Percentiles rank a stretch among this genome's conserved stretches.
phyloP scores from a whole-genome alignment of 2,329 filamentous ascomycete genomes.

The Uncinocarpus reesii region DNA sequence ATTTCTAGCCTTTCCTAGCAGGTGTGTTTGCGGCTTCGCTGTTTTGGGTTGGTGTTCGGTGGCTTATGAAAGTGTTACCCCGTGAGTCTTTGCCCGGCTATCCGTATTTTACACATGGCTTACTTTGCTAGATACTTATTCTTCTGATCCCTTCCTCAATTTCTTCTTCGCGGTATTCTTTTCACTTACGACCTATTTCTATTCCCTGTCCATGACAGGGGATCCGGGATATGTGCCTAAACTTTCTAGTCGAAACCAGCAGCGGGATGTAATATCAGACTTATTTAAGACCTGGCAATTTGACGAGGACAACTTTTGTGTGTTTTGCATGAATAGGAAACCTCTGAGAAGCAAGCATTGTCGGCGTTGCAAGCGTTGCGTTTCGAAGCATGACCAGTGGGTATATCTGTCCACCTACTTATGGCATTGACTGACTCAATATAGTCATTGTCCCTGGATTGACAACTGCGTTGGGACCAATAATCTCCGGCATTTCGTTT shows the following conservation, averaged over 20 bases:
- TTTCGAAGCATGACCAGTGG: conserved; percentile 94
- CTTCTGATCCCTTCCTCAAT: conserved; percentile 62
- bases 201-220: conserved; percentile 69
- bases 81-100: conserved; percentile 40
- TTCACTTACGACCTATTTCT: conserved; percentile 70
- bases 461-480: conserved; percentile 93
- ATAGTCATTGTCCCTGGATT: conserved; percentile 91
- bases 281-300: conserved; percentile 78
- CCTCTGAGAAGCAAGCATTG: conserved; percentile 95
- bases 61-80: conserved; percentile 62
- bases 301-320: conserved; percentile 88
- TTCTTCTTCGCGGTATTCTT: conserved; percentile 59
- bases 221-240: conserved; percentile 94
- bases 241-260: conserved; percentile 75
- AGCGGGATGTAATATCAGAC: conserved; percentile 80
- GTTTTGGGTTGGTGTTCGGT: conserved; percentile 69
- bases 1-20: conserved; percentile 67
- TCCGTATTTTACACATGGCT: conserved; percentile 1
- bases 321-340: conserved; percentile 86
- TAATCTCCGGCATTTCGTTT: conserved; percentile 89
- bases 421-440: conserved; percentile 8
- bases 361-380: conserved; percentile 77
- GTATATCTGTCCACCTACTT: conserved; percentile 28
- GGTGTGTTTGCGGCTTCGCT: conserved; percentile 85
- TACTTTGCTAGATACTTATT: conserved; percentile 50